Conservation (phyloP, 306 rosid genomes). For the Gastrolobium bilobum region DNA sequence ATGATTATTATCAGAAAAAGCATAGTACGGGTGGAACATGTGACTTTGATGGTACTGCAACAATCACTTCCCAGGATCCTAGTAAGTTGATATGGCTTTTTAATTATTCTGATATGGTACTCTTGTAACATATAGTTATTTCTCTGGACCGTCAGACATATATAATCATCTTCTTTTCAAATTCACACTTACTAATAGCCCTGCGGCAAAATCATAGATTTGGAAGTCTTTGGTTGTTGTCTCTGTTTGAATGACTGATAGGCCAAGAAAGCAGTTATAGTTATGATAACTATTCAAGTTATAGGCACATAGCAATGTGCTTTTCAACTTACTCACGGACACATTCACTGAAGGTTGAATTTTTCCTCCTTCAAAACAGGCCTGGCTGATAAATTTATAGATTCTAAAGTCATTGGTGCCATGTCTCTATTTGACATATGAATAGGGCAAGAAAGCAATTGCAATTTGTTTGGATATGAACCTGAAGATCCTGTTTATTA, state of each 20-base stretch:
- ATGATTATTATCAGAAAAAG: conserved; percentile 88
- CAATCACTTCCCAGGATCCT: conserved; percentile 67
- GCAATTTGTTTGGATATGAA: conserved; percentile 29
- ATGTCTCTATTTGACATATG: conserved; percentile 2
- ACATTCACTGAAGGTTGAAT: neutral
- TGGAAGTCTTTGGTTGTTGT: conserved; percentile 8
- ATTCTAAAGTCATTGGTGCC: neutral
- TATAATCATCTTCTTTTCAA: neutral
- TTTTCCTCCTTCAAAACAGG: conserved; percentile 1
- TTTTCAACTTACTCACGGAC: conserved; percentile 22
- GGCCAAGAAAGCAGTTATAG: neutral
- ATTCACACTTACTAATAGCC: neutral
- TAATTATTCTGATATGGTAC: conserved; percentile 36
- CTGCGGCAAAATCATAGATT: neutral
- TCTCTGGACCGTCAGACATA: neutral
- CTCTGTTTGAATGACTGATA: conserved; percentile 10
- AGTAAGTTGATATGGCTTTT: conserved; percentile 68
- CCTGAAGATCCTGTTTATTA: neutral
- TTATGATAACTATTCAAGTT: conserved; percentile 27
- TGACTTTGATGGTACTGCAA: conserved; percentile 89
- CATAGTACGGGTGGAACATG: conserved; percentile 88
- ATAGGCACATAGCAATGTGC: neutral
- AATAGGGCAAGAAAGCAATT: conserved; percentile 1
- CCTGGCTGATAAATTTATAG: conserved; percentile 1
- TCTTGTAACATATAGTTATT: conserved; percentile 23